Evolutionary conservation across 441 rosid species (phyloP), one percentile per base, ranked within the genome.

Genomic region (Flueggea neowawraea): DNA sequence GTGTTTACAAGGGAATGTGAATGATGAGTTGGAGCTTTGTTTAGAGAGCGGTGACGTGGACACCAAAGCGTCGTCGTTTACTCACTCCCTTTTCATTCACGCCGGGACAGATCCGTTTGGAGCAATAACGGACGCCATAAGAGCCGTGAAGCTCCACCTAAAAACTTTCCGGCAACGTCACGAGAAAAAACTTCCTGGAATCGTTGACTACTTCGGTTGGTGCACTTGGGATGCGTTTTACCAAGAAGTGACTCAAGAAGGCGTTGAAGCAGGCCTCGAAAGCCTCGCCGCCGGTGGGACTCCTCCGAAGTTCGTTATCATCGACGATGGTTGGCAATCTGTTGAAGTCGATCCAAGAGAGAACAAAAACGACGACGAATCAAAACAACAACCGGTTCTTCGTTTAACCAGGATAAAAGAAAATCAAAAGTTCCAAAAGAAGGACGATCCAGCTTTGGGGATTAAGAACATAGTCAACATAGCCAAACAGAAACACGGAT

Each of bases 161-260:
- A 82, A 78, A 73, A 84, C 87, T 5, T 94, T 90, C 77, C 91
- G 91, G 16, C 96, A 80, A 69, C 85, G 89, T 16, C 89, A 87
- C 53, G 98, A 93, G 74, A 93, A 93, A 81, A 93, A 85, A 52
- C 75, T 85, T 33, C 98, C 98, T 0, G 95, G 81, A 22, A 70
- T 93, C n/a, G 73, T 93, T 0, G 96, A 90, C 71, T 84, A 79
- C 41, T 90, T 93, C 48, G 98, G 98, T 0, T 93, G 97, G 98
- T 93, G 98, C 72, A 93, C 98, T n/a, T 93, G 98, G 98, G 98
- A 93, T 61, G 97, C 98, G 33, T 93, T 88, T 70, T 93, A 93
- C 75, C 91, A 93, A 43, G 93, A 93, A 5, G 97, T 93, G 44
- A 90, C 89, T 3, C 97, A 87, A 57, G 96, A 88, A 75, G 97